These are phyloP conservation scores for Diaporthe capsici DNA, from an alignment of 2,329 filamentous ascomycete genomes.

Conservation along the genomic window DNA sequence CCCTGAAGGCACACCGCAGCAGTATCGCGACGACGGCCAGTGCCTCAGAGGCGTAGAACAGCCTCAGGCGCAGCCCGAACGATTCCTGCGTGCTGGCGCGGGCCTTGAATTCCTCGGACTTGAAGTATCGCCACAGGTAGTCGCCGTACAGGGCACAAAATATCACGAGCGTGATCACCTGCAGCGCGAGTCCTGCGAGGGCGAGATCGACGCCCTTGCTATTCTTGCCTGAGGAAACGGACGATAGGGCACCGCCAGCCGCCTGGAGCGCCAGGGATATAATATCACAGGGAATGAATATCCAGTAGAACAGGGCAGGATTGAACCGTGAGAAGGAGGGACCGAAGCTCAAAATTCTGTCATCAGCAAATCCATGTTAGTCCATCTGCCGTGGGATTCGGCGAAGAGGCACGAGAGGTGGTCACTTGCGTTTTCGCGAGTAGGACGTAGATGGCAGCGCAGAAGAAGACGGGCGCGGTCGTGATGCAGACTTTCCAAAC, in stretches of 20 bases:
- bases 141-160: constrained; percentile 65
- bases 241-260: constrained; percentile 66
- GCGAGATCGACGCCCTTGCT: constrained; percentile 63
- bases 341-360: constrained; percentile 56
- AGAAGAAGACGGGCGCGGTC: constrained; percentile 68
- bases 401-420: not conserved
- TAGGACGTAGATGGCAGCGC: constrained; percentile 77
- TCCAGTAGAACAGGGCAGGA: constrained; percentile 58
- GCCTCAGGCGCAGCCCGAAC: constrained; percentile 52
- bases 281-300: constrained; percentile 67
- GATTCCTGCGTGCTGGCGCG: not conserved
- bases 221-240: constrained; percentile 59
- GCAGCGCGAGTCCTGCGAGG: constrained; percentile 70
- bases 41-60: constrained; percentile 66
- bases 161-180: constrained; percentile 67
- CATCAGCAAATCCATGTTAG: not conserved
- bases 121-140: constrained; percentile 60
- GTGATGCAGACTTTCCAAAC: constrained; percentile 67
- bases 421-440: constrained; percentile 57
- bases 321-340: constrained; percentile 57
- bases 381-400: not conserved
- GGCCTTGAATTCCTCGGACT: constrained; percentile 25
- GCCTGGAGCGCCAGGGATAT: constrained; percentile 69
- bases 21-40: constrained; percentile 72
- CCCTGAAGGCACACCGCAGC: constrained; percentile 72